Base-by-base conservation (phyloP, 164 flowering plant species). In the Piper longum region DNA sequence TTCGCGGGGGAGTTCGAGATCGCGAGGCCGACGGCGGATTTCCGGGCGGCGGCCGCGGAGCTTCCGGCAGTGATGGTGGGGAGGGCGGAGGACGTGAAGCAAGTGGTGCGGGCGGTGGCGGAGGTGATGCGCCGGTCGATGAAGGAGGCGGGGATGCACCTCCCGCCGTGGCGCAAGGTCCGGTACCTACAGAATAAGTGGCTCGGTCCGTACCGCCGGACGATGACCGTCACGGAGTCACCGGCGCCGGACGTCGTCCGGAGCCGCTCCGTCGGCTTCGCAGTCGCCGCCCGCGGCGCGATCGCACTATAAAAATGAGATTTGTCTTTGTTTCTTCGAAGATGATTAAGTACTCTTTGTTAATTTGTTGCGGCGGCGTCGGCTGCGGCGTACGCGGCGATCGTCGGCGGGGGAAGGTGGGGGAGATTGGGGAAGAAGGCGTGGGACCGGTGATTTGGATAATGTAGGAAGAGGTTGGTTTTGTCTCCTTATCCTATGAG, bases 101-200 rank as follows among this genome's bases (percentile, higher is more conserved):
- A 64, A 70, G 66, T 91, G 56, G 75, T 86, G 19, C 69, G 70
- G 61, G 39, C 70, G 4, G 67, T 79, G 73, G 66, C 84, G 62
- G 84, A 80, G 43, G 90, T 76, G 1, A 86, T 87, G 13, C 83
- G 72, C 76, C 71, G 69, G 8, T 88, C 91, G 64, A 18, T 91
- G 69, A 85, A 78, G 69, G 75, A 71, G 66, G 72, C 75, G 14
- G 85, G 72, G 0, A 74, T 91, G 11, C 68, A 67, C 40, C 58
- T 86, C 5, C 88, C 98, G 17, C 98, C 98, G 16, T 91, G 98
- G 98, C 72, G 96, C 61, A 88, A 83, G 67, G 79, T 74, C 68
- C 83, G 88, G 0, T 91, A 75, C 78, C 78, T 88, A 87, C 82
- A 78, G 77, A 57, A 64, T 70, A 86, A 87, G 65, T 91, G 96